These are phyloP conservation scores for Trichoderma reesei DNA, from an alignment of 495 filamentous ascomycete species.

Conservation along the genomic window DNA sequence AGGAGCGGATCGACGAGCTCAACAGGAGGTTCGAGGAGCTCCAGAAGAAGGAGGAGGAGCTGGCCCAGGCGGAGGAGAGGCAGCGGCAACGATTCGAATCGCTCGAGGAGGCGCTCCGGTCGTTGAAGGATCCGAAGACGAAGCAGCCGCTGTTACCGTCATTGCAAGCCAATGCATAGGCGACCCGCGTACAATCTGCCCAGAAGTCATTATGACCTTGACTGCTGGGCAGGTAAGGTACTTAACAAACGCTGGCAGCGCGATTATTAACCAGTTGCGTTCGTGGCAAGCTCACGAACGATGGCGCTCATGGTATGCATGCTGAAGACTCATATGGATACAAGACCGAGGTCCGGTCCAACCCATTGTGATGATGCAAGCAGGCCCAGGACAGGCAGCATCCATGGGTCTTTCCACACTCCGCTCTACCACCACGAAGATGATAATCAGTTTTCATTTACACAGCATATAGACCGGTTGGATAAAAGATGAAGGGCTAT, in stretches of 20 bases:
- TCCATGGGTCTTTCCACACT: background rate
- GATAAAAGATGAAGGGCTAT: background rate
- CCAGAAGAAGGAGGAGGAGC: constrained; percentile 48
- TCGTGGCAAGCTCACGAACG: no score
- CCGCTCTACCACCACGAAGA: background rate
- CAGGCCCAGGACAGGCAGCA: no score
- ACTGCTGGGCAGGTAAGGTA: background rate
- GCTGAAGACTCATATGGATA: no score
- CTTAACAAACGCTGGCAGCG: no score
- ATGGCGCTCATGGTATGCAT: no score
- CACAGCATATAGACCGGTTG: background rate
- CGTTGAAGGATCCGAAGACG: constrained; percentile 43
- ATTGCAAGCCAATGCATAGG: constrained; percentile 9
- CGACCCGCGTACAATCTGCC: background rate
- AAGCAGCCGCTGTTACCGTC: constrained; percentile 34
- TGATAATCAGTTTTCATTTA: background rate
- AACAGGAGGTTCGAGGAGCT: constrained; percentile 51
- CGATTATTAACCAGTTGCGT: no score
- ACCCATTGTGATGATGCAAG: no score
- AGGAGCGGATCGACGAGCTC: constrained; percentile 60
- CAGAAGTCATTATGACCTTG: no score
- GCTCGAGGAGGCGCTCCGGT: constrained; percentile 59
- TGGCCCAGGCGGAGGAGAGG: constrained; percentile 53
- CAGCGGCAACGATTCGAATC: constrained; percentile 49
- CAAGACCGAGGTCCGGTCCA: no score